These are phyloP conservation scores for Pythium rhizo-oryzae DNA, from an alignment of 352 stramenopile species.

Conservation along the genomic window DNA sequence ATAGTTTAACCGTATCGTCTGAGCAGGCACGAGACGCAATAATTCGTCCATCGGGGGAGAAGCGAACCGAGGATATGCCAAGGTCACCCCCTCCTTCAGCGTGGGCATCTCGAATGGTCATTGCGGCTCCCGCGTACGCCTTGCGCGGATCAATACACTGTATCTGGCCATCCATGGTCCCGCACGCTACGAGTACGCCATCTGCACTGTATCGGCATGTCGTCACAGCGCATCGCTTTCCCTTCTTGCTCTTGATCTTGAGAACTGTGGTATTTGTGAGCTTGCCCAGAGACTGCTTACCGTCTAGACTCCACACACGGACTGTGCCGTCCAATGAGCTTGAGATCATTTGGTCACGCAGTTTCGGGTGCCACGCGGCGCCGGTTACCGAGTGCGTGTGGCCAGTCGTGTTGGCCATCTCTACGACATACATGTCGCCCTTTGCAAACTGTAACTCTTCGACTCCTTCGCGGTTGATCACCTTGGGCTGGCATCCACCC, in stretches of 20 bases:
- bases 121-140: slow-evolving; percentile 58
- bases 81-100: slow-evolving; percentile 70
- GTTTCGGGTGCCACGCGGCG: slow-evolving; percentile 68
- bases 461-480: slow-evolving; percentile 77
- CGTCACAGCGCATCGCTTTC: slow-evolving; percentile 73
- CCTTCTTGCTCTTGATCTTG: slow-evolving; percentile 81
- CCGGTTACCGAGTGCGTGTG: slow-evolving; percentile 79
- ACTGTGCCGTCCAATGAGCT: slow-evolving; percentile 82
- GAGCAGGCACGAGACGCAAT: slow-evolving; percentile 72
- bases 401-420: slow-evolving; percentile 85
- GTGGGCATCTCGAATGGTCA: slow-evolving; percentile 74
- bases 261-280: slow-evolving; percentile 83
- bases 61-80: slow-evolving; percentile 71
- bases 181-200: slow-evolving; percentile 58
- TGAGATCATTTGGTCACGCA: slow-evolving; percentile 77
- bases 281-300: slow-evolving; percentile 75
- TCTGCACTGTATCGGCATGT: slow-evolving; percentile 72
- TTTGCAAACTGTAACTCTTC: slow-evolving; percentile 81
- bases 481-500: slow-evolving; percentile 74
- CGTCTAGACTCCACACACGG: slow-evolving; percentile 71
- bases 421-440: slow-evolving; percentile 87
- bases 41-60: slow-evolving; percentile 66
- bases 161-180: slow-evolving; percentile 79
- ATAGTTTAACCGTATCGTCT: slow-evolving; percentile 84
- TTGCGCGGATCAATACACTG: slow-evolving; percentile 79